Conservation (phyloP, 108 stramenopile species). For the Chaetoceros muelleri region DNA sequence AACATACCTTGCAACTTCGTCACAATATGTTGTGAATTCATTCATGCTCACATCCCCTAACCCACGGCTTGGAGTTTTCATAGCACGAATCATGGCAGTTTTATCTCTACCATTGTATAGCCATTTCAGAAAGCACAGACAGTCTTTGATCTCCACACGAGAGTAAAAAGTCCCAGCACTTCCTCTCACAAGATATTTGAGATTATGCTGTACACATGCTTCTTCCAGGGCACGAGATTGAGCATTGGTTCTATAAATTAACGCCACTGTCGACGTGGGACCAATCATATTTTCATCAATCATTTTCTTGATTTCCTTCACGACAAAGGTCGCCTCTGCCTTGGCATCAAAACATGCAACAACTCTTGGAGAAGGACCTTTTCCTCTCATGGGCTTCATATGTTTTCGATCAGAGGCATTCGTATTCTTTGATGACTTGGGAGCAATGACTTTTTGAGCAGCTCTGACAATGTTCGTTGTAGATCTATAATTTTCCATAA, state of each 20-base stretch:
- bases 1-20: slow-evolving; percentile 24
- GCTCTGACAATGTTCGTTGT: slow-evolving; percentile 75
- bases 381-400: slow-evolving; percentile 69
- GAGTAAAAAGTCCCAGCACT: slow-evolving; percentile 65
- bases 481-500: slow-evolving; percentile 67
- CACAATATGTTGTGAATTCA: slow-evolving; percentile 54
- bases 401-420: slow-evolving; percentile 39
- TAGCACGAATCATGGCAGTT: slow-evolving; percentile 50
- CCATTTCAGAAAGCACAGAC: slow-evolving; percentile 62
- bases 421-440: slow-evolving; percentile 8
- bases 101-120: slow-evolving; percentile 60
- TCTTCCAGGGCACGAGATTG: slow-evolving; percentile 84
- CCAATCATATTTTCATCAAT: slow-evolving; percentile 27
- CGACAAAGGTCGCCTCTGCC: slow-evolving; percentile 66
- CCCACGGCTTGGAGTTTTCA: slow-evolving; percentile 61
- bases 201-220: slow-evolving; percentile 65
- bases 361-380: slow-evolving; percentile 54
- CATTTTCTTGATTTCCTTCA: slow-evolving; percentile 45
- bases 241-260: slow-evolving; percentile 87
- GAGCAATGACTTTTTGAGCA: slow-evolving; percentile 65
- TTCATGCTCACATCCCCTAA: slow-evolving; percentile 47
- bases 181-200: slow-evolving; percentile 66
- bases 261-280: slow-evolving; percentile 40
- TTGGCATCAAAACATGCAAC: slow-evolving; percentile 57
- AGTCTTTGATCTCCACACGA: slow-evolving; percentile 68